Evolutionary conservation across 2,329 filamentous ascomycete genomes (phyloP).

Genomic region (Basipetospora chlamydospora): DNA sequence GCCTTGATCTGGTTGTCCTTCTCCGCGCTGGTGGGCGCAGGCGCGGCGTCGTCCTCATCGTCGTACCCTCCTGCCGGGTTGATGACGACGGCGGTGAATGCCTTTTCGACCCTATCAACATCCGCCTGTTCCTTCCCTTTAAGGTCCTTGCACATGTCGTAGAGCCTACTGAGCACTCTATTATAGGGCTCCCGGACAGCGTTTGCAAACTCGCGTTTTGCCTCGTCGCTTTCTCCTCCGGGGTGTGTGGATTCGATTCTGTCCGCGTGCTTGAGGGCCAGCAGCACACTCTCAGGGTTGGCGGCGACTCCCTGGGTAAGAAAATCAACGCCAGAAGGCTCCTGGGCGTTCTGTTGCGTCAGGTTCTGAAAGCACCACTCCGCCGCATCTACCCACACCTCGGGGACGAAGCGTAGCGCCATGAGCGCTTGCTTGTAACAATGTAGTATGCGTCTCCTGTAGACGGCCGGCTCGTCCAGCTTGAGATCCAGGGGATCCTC

Average conservation of each 20-base stretch:
- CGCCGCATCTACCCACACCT: constrained; percentile 89
- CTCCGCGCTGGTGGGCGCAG: constrained; percentile 12
- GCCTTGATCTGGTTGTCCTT: constrained; percentile 48
- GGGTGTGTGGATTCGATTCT: constrained; percentile 67
- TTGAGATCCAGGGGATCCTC: constrained; percentile 79
- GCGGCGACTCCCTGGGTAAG: constrained; percentile 69
- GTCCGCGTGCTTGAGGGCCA: constrained; percentile 82
- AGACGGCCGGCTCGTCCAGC: constrained; percentile 61
- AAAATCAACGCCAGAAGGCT: constrained; percentile 58
- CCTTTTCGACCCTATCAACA: constrained; percentile 41
- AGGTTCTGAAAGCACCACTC: constrained; percentile 81
- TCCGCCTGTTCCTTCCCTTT: constrained; percentile 48
- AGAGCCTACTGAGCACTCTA: constrained; percentile 72
- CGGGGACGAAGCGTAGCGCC: constrained; percentile 85
- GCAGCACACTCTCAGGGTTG: constrained; percentile 84
- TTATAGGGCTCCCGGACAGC: constrained; percentile 75
- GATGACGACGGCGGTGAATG: constrained; percentile 26
- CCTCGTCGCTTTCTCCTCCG: constrained; percentile 61
- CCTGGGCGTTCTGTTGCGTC: constrained; percentile 44
- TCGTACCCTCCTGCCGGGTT: constrained; percentile 17
- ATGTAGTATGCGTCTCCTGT: constrained; percentile 69
- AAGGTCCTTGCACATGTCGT: constrained; percentile 64
- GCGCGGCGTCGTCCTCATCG: constrained; percentile 37
- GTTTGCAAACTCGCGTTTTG: constrained; percentile 59
- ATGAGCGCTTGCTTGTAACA: constrained; percentile 90